Evolutionary conservation across 164 flowering plant genomes (phyloP).

Genomic region (Dillenia suffruticosa): DNA sequence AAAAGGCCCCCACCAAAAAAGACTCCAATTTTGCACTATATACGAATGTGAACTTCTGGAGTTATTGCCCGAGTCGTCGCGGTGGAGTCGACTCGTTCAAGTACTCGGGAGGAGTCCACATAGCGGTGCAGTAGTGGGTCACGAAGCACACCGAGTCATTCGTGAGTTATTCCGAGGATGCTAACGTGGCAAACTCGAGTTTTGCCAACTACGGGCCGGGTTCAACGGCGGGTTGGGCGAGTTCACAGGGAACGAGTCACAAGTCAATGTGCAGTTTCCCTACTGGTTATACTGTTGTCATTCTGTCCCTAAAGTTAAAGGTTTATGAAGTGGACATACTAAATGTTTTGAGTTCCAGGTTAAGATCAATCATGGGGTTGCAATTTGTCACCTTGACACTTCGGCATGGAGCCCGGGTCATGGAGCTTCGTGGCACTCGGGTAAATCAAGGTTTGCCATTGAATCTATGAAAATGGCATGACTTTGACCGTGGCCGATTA

Average conservation of each 20-base stretch:
- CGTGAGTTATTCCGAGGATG: conserved; percentile 48
- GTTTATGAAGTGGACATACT: conserved; percentile 75
- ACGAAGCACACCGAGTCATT: conserved; percentile 51
- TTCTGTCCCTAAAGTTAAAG: conserved; percentile 77
- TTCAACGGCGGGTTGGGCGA: conserved; percentile 63
- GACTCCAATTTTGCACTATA: conserved; percentile 36
- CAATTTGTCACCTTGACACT: conserved; percentile 88
- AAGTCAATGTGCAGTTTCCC: conserved; percentile 75
- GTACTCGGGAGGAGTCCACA: conserved; percentile 60
- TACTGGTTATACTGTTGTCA: conserved; percentile 84
- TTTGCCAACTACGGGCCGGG: conserved; percentile 51
- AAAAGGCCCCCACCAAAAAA: neutral
- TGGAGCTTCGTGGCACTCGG: conserved; percentile 85
- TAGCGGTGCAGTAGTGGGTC: conserved; percentile 53
- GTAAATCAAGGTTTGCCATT: conserved; percentile 42
- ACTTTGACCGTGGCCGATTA: conserved; percentile 25
- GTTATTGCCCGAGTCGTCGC: conserved; percentile 42
- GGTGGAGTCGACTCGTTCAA: conserved; percentile 65
- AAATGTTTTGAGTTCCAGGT: conserved; percentile 31
- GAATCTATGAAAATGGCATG: conserved; percentile 39
- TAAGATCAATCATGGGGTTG: conserved; percentile 70
- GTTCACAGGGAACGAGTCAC: conserved; percentile 44
- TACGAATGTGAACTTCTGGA: conserved; percentile 27
- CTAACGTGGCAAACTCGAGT: conserved; percentile 48
- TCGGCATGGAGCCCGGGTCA: conserved; percentile 71